Evolutionary conservation across 1,139 yeast genomes (phyloP).

Genomic region (Blastobotrys indianensis): DNA sequence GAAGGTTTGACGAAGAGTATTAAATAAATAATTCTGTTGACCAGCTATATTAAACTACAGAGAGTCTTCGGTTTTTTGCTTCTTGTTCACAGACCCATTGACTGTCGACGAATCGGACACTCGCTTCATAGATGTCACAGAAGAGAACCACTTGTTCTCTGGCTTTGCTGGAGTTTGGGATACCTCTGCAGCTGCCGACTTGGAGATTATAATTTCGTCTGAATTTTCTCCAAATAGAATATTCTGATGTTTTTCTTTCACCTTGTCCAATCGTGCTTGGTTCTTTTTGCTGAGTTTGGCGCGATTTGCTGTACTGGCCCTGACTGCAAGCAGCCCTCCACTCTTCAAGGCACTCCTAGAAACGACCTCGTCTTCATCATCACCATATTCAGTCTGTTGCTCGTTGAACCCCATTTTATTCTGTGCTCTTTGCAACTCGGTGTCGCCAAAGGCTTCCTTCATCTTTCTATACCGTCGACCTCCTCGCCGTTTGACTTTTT

Average conservation of each 20-base stretch:
- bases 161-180: too few species aligned
- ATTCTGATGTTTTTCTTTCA: background rate
- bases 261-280: slow-evolving; percentile 5
- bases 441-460: slow-evolving; percentile 74
- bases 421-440: slow-evolving; percentile 77
- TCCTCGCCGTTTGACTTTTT: slow-evolving; percentile 75
- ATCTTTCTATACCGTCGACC: slow-evolving; percentile 75
- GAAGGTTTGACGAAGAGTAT: too few species aligned
- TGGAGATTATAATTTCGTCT: too few species aligned
- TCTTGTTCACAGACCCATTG: too few species aligned
- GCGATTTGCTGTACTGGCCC: background rate
- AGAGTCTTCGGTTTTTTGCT: too few species aligned
- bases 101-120: too few species aligned
- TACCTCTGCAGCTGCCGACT: too few species aligned
- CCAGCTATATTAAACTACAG: too few species aligned
- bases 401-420: slow-evolving; percentile 81
- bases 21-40: too few species aligned
- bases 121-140: too few species aligned
- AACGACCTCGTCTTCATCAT: slow-evolving; percentile 27
- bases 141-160: too few species aligned
- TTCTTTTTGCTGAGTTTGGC: slow-evolving; percentile 7
- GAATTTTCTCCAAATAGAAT: background rate
- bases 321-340: background rate
- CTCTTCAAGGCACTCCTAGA: background rate
- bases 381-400: slow-evolving; percentile 56